phyloP scores from a whole-genome alignment of 1,139 yeast genomes.

The Barnettozyma hawaiiensis region DNA sequence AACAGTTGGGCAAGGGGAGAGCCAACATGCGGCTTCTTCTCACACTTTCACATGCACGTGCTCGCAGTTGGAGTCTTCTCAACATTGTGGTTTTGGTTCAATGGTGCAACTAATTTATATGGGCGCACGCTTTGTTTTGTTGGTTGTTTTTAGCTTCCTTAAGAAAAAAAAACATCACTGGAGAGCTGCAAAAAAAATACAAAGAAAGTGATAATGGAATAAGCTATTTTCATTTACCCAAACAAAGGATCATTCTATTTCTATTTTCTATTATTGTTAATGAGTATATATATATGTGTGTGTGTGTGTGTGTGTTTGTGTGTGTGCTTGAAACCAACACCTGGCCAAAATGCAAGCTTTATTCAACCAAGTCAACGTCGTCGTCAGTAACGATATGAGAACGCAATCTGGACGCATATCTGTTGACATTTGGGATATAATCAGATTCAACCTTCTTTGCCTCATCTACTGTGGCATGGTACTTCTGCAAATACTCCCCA shows the following conservation, averaged over 20 bases:
- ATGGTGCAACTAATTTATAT: too few relatives aligned
- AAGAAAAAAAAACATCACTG: too few relatives aligned
- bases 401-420: conserved; percentile 16
- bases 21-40: neutral
- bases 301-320: too few relatives aligned
- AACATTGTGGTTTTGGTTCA: neutral
- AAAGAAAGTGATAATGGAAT: too few relatives aligned
- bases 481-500: conserved; percentile 52
- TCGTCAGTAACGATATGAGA: neutral
- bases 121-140: too few relatives aligned
- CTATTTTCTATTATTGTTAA: too few relatives aligned
- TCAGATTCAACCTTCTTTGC: conserved; percentile 15
- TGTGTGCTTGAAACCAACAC: too few relatives aligned
- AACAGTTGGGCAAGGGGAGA: too few relatives aligned
- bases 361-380: neutral
- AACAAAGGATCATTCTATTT: neutral
- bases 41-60: neutral
- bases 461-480: conserved; percentile 36
- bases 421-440: conserved; percentile 15
- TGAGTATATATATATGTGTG: neutral
- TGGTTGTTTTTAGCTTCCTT: too few relatives aligned
- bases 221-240: too few relatives aligned
- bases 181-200: too few relatives aligned
- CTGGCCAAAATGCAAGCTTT: too few relatives aligned
- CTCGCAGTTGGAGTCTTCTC: neutral